Evolutionary conservation across 2,329 filamentous ascomycete species (phyloP).

Genomic region (Cordyceps farinosa): DNA sequence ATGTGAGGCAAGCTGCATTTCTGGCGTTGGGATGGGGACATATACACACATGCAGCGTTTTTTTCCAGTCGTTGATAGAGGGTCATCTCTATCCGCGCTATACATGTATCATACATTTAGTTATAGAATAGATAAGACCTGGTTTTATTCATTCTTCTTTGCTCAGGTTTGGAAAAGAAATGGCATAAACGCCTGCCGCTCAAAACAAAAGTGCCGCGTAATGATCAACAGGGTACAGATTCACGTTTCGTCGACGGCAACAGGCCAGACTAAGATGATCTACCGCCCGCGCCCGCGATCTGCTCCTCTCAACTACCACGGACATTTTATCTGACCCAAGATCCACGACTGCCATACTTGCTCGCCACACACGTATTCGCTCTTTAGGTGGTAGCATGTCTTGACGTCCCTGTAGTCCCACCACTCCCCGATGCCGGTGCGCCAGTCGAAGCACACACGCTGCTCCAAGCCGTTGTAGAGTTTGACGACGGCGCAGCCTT

Average conservation of each 20-base stretch:
- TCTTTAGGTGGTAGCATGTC: not conserved
- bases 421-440: not conserved
- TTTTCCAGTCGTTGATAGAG: not conserved
- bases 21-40: not conserved
- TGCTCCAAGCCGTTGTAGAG: not conserved
- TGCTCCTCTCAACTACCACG: not conserved
- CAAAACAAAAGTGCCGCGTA: too few species aligned
- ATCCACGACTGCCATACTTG: not conserved
- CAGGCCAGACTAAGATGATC: too few species aligned
- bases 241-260: too few species aligned
- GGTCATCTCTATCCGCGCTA: not conserved
- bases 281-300: too few species aligned
- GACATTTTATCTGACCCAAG: not conserved
- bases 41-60: not conserved
- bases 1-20: not conserved
- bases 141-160: not conserved
- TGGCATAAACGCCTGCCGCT: not conserved
- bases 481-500: not conserved
- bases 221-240: too few species aligned
- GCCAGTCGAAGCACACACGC: not conserved
- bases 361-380: not conserved
- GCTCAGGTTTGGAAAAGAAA: not conserved
- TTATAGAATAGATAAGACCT: not conserved
- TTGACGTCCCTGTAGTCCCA: not conserved
- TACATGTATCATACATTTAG: not conserved